Conservation (phyloP, 2,329 filamentous ascomycete species). For the Elsinoe arachidis region DNA sequence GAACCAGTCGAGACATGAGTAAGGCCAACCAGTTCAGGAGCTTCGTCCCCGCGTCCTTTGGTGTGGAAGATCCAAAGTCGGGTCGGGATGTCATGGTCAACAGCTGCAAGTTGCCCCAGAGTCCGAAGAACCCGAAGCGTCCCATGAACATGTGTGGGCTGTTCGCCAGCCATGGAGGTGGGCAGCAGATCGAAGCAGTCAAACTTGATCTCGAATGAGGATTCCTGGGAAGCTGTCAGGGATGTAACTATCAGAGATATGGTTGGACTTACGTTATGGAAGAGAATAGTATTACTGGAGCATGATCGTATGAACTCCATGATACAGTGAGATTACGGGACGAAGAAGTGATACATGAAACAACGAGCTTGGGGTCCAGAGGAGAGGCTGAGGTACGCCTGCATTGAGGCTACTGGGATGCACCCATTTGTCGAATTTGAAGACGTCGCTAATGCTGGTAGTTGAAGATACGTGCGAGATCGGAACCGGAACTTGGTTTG, state of each 20-base stretch:
- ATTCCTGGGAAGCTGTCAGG: not conserved
- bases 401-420: not conserved
- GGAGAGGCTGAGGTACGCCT: not conserved
- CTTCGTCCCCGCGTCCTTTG: not conserved
- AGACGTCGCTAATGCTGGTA: not conserved
- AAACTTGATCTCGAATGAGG: not conserved
- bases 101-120: not conserved
- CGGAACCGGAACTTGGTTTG: not conserved
- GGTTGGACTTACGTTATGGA: not conserved
- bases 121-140: not conserved
- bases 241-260: not conserved
- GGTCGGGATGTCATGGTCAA: not conserved
- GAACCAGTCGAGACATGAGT: not conserved
- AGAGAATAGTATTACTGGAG: constrained; percentile 3
- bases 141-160: not conserved
- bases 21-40: not conserved
- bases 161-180: not conserved
- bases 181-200: not conserved
- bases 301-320: constrained; percentile 13
- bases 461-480: not conserved
- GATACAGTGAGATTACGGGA: not conserved
- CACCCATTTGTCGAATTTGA: not conserved
- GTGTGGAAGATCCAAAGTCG: constrained; percentile 4
- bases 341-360: constrained; percentile 11
- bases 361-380: not conserved